These are phyloP conservation scores for Capillidium rhysosporum DNA, from an alignment of 371 early-diverging fungal species.

Conservation along the genomic window DNA sequence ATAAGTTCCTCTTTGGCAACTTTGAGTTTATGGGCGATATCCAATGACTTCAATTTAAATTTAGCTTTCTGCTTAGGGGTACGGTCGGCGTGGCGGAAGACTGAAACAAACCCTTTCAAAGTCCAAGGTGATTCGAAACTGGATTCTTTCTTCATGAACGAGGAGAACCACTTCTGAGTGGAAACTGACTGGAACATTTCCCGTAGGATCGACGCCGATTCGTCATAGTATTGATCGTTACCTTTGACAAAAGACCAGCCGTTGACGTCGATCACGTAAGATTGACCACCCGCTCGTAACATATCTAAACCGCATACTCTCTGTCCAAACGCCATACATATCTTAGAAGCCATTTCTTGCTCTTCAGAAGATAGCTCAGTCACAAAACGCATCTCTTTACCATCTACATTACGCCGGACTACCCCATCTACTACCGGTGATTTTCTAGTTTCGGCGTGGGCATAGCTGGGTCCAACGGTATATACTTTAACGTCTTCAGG, in stretches of 20 bases:
- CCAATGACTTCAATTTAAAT: conserved; percentile 35
- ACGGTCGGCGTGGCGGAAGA: conserved; percentile 88
- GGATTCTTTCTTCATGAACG: conserved; percentile 34
- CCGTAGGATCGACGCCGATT: conserved; percentile 54
- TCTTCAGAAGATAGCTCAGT: conserved; percentile 67
- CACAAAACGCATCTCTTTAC: conserved; percentile 90
- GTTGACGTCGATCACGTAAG: conserved; percentile 96
- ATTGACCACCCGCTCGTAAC: conserved; percentile 60
- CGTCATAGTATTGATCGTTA: conserved; percentile 80
- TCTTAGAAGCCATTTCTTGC: conserved; percentile 55
- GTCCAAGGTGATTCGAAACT: conserved; percentile 70
- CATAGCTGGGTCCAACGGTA: conserved; percentile 72
- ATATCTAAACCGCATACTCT: conserved; percentile 94
- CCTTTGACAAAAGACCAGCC: conserved; percentile 99
- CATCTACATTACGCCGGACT: conserved; percentile 87
- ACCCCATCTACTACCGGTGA: conserved; percentile 96
- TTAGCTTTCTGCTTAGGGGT: conserved; percentile 96
- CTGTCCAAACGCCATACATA: conserved; percentile 74
- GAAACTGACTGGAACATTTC: conserved; percentile 41
- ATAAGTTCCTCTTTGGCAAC: conserved; percentile 58
- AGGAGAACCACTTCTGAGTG: conserved; percentile 21
- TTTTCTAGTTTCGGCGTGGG: conserved; percentile 96
- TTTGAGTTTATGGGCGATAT: conserved; percentile 44
- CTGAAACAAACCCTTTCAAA: conserved; percentile 78
- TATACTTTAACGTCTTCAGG: conserved; percentile 96